Evolutionary conservation across 116 monocot species (phyloP).

Genomic region (Cymodocea nodosa): DNA sequence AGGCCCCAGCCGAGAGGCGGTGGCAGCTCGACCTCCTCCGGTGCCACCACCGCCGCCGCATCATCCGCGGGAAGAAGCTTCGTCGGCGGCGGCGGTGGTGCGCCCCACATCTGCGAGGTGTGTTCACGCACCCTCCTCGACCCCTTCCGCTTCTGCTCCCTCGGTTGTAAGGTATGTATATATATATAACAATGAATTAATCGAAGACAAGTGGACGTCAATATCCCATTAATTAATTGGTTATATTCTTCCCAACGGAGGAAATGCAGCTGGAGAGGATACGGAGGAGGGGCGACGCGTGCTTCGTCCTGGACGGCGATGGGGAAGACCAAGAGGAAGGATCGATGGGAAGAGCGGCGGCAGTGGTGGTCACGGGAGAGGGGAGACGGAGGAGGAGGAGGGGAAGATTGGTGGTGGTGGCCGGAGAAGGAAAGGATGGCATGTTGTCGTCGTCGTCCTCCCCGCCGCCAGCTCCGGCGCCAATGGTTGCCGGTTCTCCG

Average conservation of each 20-base stretch:
- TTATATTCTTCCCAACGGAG: no score
- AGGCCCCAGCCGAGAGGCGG: constrained; percentile 58
- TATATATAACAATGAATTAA: no score
- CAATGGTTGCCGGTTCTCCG: not conserved
- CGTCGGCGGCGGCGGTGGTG: constrained; percentile 10
- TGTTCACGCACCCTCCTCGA: constrained; percentile 77
- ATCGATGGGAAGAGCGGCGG: not conserved
- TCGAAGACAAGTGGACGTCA: no score
- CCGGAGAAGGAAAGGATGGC: not conserved
- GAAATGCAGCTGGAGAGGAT: constrained; percentile 41
- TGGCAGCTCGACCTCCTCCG: constrained; percentile 7
- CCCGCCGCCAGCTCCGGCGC: not conserved
- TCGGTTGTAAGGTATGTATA: constrained; percentile 22
- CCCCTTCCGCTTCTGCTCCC: constrained; percentile 93
- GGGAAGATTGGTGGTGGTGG: not conserved
- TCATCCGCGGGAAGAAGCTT: not conserved
- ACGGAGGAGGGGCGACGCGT: constrained; percentile 42
- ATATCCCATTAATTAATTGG: no score
- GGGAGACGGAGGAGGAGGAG: not conserved
- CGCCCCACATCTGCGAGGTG: constrained; percentile 73
- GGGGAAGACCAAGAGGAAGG: constrained; percentile 1
- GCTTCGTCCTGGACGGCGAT: constrained; percentile 20
- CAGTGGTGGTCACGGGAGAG: not conserved
- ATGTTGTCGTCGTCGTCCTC: not conserved
- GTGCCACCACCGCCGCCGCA: not conserved